phyloP scores from a whole-genome alignment of 2,329 filamentous ascomycete genomes.

The Aspergillus ibericus region DNA sequence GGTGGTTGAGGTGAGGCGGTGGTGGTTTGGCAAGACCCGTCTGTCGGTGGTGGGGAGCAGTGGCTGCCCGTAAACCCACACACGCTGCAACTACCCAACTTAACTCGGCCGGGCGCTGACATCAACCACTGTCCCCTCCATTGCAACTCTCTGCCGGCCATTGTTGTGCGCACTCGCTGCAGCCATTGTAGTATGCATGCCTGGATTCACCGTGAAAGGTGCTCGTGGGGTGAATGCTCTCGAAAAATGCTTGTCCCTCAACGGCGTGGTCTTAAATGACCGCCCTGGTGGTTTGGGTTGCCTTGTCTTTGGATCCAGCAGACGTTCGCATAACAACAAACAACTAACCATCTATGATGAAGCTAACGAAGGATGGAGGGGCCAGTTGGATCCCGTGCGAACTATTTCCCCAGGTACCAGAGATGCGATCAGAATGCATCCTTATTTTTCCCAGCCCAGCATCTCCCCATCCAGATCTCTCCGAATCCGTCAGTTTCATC shows the following conservation, averaged over 20 bases:
- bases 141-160: not conserved
- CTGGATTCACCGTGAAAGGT: not conserved
- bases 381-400: not conserved
- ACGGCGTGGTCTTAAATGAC: not conserved
- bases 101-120: slow-evolving; percentile 17
- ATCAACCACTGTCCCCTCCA: slow-evolving; percentile 18
- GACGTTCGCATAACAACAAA: not conserved
- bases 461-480: not conserved
- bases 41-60: slow-evolving; percentile 18
- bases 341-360: not conserved
- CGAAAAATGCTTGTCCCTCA: not conserved
- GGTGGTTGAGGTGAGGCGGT: slow-evolving; percentile 20
- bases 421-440: not conserved
- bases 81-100: slow-evolving; percentile 10
- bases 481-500: not conserved
- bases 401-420: not conserved
- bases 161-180: not conserved
- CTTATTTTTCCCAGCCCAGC: not conserved
- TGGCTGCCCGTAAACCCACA: slow-evolving; percentile 21
- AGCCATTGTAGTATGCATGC: not conserved
- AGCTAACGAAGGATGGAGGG: not conserved
- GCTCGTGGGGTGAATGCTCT: not conserved
- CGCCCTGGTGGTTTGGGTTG: not conserved
- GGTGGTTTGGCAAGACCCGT: slow-evolving; percentile 23
- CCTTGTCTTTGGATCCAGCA: not conserved